These are phyloP conservation scores for Ananas comosus DNA, from an alignment of 176 grass and related monocot species.

Conservation along the genomic window DNA sequence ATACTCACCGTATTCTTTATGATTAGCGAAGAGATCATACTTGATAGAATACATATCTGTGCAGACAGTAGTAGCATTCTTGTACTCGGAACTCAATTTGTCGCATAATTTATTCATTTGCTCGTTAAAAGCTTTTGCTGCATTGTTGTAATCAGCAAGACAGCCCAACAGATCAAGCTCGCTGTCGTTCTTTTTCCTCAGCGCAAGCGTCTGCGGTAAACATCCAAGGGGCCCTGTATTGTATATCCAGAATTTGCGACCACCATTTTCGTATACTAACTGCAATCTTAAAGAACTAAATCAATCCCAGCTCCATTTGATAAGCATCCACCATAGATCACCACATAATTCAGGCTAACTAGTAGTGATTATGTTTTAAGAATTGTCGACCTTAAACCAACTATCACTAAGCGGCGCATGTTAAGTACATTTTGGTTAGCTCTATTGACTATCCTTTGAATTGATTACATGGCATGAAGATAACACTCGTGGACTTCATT, in stretches of 20 bases:
- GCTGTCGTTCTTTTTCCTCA: constrained; percentile 13
- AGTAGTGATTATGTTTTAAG: too few relatives aligned
- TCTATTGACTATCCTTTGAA: too few relatives aligned
- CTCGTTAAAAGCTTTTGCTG: constrained; percentile 33
- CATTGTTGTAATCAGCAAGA: constrained; percentile 30
- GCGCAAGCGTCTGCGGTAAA: constrained; percentile 18
- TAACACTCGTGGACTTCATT: too few relatives aligned
- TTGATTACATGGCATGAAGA: too few relatives aligned
- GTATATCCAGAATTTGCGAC: constrained; percentile 26
- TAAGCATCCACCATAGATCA: too few relatives aligned
- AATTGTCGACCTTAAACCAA: too few relatives aligned
- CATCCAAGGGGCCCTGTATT: constrained; percentile 29
- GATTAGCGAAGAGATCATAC: constrained; percentile 42
- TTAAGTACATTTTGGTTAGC: too few relatives aligned
- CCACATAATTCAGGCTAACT: too few relatives aligned
- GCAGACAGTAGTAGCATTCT: constrained; percentile 27
- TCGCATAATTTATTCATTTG: constrained; percentile 19
- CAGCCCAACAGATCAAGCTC: constrained; percentile 27
- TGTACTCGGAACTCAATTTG: constrained; percentile 14
- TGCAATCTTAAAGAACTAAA: not conserved
- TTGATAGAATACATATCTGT: constrained; percentile 49
- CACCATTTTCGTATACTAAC: constrained; percentile 7
- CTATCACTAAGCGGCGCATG: too few relatives aligned
- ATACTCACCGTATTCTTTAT: constrained; percentile 30
- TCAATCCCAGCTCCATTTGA: not conserved